These are phyloP conservation scores for Penicillium coffeae DNA, from an alignment of 495 filamentous ascomycete genomes.

Conservation along the genomic window DNA sequence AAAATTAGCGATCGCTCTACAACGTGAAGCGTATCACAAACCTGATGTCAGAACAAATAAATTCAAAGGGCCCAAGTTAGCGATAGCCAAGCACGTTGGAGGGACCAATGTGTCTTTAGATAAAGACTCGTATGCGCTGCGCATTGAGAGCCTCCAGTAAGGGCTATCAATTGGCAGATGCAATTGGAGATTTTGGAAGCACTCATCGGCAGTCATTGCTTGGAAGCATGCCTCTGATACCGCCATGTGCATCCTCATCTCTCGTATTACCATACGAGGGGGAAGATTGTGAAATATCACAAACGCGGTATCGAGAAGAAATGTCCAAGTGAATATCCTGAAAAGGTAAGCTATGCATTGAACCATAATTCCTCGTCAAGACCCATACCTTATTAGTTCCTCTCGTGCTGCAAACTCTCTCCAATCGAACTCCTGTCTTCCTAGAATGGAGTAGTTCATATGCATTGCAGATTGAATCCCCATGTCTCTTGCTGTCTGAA, in stretches of 20 bases:
- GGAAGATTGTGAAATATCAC: slow-evolving; percentile 27
- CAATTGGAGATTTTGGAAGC: neutral
- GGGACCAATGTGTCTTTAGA: neutral
- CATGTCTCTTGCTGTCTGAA: slow-evolving; percentile 19
- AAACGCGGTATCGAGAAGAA: slow-evolving; percentile 25
- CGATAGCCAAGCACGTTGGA: neutral
- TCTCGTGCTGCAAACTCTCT: slow-evolving; percentile 1
- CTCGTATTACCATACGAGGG: slow-evolving; percentile 27
- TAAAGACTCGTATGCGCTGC: neutral
- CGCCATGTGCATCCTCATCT: slow-evolving; percentile 28
- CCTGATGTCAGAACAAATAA: neutral
- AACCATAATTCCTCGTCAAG: neutral
- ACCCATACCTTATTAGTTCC: slow-evolving; percentile 16
- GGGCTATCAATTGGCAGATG: neutral
- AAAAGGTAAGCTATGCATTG: neutral
- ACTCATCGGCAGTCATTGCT: slow-evolving; percentile 11
- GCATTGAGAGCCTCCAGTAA: neutral
- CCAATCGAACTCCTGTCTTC: neutral
- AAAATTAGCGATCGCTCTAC: neutral
- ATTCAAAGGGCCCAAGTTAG: neutral
- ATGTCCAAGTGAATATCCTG: slow-evolving; percentile 20
- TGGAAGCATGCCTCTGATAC: slow-evolving; percentile 29
- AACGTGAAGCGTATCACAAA: neutral
- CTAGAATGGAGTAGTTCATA: neutral
- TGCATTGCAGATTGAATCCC: slow-evolving; percentile 11